Evolutionary conservation across 768 basidiomycete genomes (phyloP).

Genomic region (Tricholoma flavovirens): DNA sequence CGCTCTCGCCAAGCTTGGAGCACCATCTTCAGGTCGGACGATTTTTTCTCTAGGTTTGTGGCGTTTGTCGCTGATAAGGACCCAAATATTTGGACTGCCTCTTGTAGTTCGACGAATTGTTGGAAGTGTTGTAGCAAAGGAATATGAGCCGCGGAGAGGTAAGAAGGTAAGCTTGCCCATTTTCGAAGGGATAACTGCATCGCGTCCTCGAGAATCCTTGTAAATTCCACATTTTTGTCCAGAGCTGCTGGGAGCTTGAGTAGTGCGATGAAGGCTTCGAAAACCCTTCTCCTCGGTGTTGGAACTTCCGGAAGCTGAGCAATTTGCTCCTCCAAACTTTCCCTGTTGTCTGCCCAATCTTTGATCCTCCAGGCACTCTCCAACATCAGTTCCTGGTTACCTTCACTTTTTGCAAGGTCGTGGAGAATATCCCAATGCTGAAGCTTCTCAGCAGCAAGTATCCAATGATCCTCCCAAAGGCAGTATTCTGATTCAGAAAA

Average conservation of each 20-base stretch:
- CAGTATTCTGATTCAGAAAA: slow-evolving; percentile 96
- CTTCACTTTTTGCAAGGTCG: slow-evolving; percentile 84
- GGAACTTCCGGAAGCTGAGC: slow-evolving; percentile 75
- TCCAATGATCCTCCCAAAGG: slow-evolving; percentile 99
- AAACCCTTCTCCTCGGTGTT: slow-evolving; percentile 95
- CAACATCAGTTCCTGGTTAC: slow-evolving; percentile 85
- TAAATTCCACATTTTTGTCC: slow-evolving; percentile 86
- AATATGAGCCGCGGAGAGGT: slow-evolving; percentile 88
- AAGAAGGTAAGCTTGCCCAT: slow-evolving; percentile 85
- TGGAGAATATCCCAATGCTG: slow-evolving; percentile 96
- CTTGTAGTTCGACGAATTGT: slow-evolving; percentile 96
- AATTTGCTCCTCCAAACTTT: slow-evolving; percentile 76
- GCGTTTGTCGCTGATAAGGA: slow-evolving; percentile 83
- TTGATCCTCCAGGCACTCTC: slow-evolving; percentile 94
- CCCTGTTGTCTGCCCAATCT: slow-evolving; percentile 84
- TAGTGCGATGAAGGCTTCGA: slow-evolving; percentile 89
- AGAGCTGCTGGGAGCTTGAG: slow-evolving; percentile 76
- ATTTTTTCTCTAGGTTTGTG: slow-evolving; percentile 89
- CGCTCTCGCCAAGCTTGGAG: slow-evolving; percentile 97
- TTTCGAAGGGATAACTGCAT: slow-evolving; percentile 95
- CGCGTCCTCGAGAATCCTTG: slow-evolving; percentile 85
- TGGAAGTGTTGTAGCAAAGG: slow-evolving; percentile 97
- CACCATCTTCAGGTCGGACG: slow-evolving; percentile 92
- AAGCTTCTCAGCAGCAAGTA: slow-evolving; percentile 89
- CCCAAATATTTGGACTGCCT: slow-evolving; percentile 92